These are phyloP conservation scores for Gastrolobium bilobum DNA, from an alignment of 306 rosid species.

Conservation along the genomic window DNA sequence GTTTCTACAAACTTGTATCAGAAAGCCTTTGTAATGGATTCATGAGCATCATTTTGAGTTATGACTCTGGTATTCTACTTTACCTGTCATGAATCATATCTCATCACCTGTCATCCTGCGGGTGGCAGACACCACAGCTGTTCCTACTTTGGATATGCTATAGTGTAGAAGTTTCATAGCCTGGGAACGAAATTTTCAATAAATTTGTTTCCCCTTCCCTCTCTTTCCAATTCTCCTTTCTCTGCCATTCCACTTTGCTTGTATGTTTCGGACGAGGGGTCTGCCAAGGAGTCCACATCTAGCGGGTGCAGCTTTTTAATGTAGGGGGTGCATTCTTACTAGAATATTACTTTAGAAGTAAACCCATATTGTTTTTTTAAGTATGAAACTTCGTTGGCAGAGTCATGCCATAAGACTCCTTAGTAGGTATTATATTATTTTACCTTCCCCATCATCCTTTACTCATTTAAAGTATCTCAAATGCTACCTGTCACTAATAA, in stretches of 20 bases:
- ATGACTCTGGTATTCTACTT: constrained; percentile 5
- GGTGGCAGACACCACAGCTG: too few relatives aligned
- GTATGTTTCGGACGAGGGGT: too few relatives aligned
- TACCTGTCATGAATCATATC: neutral
- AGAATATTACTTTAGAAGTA: neutral
- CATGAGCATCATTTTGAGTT: constrained; percentile 22
- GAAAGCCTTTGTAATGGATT: constrained; percentile 6
- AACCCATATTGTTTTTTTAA: neutral
- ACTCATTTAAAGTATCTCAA: neutral
- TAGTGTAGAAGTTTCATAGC: too few relatives aligned
- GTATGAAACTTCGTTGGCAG: neutral
- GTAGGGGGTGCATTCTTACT: neutral
- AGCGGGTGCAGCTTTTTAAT: neutral
- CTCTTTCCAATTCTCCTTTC: too few relatives aligned
- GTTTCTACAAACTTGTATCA: neutral
- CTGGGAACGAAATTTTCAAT: too few relatives aligned
- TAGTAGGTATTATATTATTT: neutral
- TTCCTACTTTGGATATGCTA: too few relatives aligned
- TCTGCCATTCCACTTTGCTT: too few relatives aligned
- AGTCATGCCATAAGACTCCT: neutral
- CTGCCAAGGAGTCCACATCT: too few relatives aligned
- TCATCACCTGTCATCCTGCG: neutral
- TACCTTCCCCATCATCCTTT: neutral
- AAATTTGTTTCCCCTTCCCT: too few relatives aligned
- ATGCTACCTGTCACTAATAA: neutral